Base-by-base conservation (phyloP, 129 eudicot genomes). In the Mikania micrantha region DNA sequence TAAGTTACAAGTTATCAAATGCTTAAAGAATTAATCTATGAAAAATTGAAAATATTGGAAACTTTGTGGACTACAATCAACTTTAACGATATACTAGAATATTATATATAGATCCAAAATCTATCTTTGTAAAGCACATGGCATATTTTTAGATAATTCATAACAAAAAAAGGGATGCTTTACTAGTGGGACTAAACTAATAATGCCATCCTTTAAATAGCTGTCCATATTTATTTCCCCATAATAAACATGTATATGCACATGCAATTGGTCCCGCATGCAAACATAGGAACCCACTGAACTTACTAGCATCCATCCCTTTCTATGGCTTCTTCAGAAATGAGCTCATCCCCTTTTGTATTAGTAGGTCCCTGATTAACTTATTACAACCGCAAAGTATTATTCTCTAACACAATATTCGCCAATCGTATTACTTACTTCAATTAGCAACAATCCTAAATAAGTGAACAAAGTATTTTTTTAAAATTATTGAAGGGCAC, bases 311-410 rank as follows among this genome's bases (percentile, higher is more conserved):
- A 35, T n/a, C 53, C 41, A 64, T 54, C 7, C 66, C 41, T 38
- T 54, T 64, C 29, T 15, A 29, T 53, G 59, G 38, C 41, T 32
- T 41, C 65, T 29, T 72, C 39, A 21, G 35, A 57, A 22, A 58
- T 48, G 58, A 57, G 54, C 62, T 75, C 50, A 34, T 31, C 44
- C 11, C 45, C 45, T 44, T 60, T 48, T 19, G 60, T 38, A 34
- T n/a, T 7, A 5, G 70, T 68, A 64, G 80, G 70, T 61, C 80
- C 69, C 57, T 47, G 15, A 38, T 60, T 7, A 68, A 68, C 65
- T 49, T 70, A 60, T 68, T 39, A 59, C 7, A 10, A 75, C 60
- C 64, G 80, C 80, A 75, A 75, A 68, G 75, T 59, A 76, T 76
- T 68, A 67, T 73, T 62, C 64, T 34, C 61, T 61, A 64, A 58